A percentile compares a stretch with the other conserved stretches of the same genome.
These are phyloP conservation scores for Boletellus ananas DNA, from an alignment of 768 basidiomycete genomes.

Conservation along the genomic window DNA sequence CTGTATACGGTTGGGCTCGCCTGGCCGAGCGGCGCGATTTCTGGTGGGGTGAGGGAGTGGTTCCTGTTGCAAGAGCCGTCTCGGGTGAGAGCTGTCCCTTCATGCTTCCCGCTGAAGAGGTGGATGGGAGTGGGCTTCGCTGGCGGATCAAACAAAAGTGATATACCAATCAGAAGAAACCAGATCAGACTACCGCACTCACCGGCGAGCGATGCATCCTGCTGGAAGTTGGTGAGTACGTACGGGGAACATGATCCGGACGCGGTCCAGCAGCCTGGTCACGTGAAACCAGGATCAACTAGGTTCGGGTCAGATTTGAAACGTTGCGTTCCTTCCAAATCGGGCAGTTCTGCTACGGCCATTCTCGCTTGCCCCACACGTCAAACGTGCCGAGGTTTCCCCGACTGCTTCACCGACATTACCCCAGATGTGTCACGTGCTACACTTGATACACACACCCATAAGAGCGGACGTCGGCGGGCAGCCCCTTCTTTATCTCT, in stretches of 20 bases:
- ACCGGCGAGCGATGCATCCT: conserved; percentile 19
- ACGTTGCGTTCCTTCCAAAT: too few species aligned
- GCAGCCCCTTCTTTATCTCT: conserved; percentile 3
- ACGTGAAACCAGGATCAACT: conserved; percentile 14
- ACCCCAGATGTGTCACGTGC: conserved; percentile 18
- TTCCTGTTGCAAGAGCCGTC: conserved; percentile 1
- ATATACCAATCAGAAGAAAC: background rate
- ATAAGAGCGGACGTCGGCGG: conserved; percentile 5
- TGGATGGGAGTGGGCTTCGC: conserved; percentile 12
- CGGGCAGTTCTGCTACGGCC: too few species aligned
- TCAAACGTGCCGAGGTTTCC: too few species aligned
- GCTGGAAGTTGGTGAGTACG: background rate
- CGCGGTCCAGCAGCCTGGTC: conserved; percentile 3
- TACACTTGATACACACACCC: background rate
- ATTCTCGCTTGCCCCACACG: too few species aligned
- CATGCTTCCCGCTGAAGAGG: conserved; percentile 16
- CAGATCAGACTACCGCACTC: background rate
- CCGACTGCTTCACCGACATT: background rate
- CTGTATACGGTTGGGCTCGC: conserved; percentile 12
- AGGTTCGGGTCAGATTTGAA: too few species aligned
- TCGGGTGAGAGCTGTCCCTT: conserved; percentile 23
- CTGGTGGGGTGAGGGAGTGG: background rate
- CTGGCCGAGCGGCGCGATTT: conserved; percentile 17
- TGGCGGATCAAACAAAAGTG: background rate
- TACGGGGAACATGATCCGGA: background rate